Evolutionary conservation across 176 grass and related monocot species (phyloP).

Genomic region (Cenchrus fungigraminus): DNA sequence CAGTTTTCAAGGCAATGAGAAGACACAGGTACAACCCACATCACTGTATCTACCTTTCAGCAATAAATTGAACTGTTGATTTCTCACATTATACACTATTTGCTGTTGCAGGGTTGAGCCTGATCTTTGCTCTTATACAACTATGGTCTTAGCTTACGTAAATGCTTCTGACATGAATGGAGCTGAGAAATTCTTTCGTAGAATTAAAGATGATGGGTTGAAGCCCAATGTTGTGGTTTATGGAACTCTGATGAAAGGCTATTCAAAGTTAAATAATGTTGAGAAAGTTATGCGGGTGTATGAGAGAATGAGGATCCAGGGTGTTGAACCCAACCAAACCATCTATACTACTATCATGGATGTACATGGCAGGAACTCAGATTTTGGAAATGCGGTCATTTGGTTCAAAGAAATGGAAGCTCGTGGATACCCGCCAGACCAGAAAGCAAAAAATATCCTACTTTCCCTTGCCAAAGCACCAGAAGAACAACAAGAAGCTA

Average conservation of each 20-base stretch:
- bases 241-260: slow-evolving; percentile 97
- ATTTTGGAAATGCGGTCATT: slow-evolving; percentile 82
- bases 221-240: slow-evolving; percentile 92
- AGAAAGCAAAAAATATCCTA: slow-evolving; percentile 85
- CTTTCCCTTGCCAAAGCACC: slow-evolving; percentile 68
- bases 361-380: slow-evolving; percentile 76
- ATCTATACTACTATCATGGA: slow-evolving; percentile 93
- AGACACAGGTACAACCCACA: slow-evolving; percentile 63
- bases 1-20: slow-evolving; percentile 95
- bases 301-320: slow-evolving; percentile 84
- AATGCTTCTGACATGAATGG: slow-evolving; percentile 90
- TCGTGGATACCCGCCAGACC: slow-evolving; percentile 69
- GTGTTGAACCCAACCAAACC: slow-evolving; percentile 83
- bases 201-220: slow-evolving; percentile 90
- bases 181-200: slow-evolving; percentile 89
- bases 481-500: slow-evolving; percentile 79
- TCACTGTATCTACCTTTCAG: neutral
- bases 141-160: slow-evolving; percentile 91
- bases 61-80: slow-evolving; percentile 24
- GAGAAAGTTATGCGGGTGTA: slow-evolving; percentile 86
- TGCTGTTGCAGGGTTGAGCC: slow-evolving; percentile 64
- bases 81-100: slow-evolving; percentile 36
- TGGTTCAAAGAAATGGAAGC: slow-evolving; percentile 89
- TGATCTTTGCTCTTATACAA: slow-evolving; percentile 93
- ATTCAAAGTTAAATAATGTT: slow-evolving; percentile 78